These are phyloP conservation scores for Asterionellopsis glacialis DNA, from an alignment of 108 stramenopile species.

Conservation along the genomic window DNA sequence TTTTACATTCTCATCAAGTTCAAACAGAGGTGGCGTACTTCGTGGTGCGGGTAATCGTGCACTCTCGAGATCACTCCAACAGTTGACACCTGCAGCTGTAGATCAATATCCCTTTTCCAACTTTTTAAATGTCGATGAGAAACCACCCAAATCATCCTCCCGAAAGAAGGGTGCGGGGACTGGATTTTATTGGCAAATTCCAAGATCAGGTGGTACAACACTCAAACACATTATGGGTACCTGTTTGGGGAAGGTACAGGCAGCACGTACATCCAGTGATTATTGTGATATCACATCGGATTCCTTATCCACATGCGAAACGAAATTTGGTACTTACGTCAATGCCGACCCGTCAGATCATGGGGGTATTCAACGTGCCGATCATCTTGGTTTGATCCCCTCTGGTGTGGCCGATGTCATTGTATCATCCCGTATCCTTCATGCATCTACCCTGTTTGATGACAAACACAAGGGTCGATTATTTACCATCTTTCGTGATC, in stretches of 20 bases:
- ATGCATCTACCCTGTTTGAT: conserved; percentile 31
- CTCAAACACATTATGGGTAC: conserved; percentile 15
- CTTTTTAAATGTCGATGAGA: conserved; percentile 4
- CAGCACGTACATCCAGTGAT: conserved; percentile 4
- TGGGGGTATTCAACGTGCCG: conserved; percentile 29
- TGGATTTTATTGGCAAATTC: conserved; percentile 20
- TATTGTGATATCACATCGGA: conserved; percentile 1
- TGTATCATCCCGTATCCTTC: conserved; percentile 33
- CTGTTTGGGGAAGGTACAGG: conserved; percentile 4
- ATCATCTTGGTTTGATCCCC: conserved; percentile 23
- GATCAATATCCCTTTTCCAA: conserved; percentile 13
- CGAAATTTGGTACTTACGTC: conserved; percentile 18
- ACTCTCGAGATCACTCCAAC: neutral
- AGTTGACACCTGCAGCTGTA: conserved; percentile 1
- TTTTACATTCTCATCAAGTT: neutral
- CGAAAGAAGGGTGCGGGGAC: neutral
- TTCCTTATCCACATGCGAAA: conserved; percentile 3
- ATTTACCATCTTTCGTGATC: conserved; percentile 33
- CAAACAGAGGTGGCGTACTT: too few relatives aligned
- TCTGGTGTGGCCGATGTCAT: conserved; percentile 33
- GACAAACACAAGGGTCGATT: conserved; percentile 26
- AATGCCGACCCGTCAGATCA: conserved; percentile 39
- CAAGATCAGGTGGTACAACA: conserved; percentile 15
- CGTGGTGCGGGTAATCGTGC: too few relatives aligned
- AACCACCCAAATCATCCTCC: neutral